These are phyloP conservation scores for Linnemannia zychae DNA, from an alignment of 192 early-diverging fungal genomes.

Conservation along the genomic window DNA sequence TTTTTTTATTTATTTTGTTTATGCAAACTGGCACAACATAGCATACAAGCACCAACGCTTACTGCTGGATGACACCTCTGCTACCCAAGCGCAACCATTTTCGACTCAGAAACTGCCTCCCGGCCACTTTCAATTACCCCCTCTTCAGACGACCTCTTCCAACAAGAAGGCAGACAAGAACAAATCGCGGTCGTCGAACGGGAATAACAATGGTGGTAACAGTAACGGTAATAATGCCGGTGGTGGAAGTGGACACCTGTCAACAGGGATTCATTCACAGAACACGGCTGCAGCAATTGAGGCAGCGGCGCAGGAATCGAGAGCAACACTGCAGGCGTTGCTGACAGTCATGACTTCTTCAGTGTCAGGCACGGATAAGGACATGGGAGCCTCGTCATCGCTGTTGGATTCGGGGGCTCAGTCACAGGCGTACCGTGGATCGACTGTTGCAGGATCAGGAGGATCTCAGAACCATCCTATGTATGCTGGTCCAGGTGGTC, in stretches of 20 bases:
- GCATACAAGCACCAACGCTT: neutral
- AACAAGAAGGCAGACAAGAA: conserved; percentile 14
- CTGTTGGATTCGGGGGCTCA: neutral
- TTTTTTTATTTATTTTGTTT: neutral
- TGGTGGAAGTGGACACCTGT: neutral
- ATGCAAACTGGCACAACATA: neutral
- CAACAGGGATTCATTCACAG: neutral
- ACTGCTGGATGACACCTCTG: neutral
- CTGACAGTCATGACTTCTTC: conserved; percentile 10
- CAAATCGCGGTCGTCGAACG: neutral
- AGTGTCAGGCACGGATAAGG: neutral
- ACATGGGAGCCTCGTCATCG: neutral
- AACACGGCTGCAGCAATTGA: neutral
- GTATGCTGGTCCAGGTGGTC: conserved; percentile 12
- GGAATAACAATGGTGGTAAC: neutral
- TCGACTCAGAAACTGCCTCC: neutral
- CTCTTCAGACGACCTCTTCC: neutral
- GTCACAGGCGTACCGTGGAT: conserved; percentile 1
- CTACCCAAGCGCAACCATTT: neutral
- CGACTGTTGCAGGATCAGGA: neutral
- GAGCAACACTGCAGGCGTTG: neutral
- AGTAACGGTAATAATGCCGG: neutral
- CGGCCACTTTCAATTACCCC: neutral
- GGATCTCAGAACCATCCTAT: conserved; percentile 18
- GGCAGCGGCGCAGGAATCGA: neutral